phyloP scores from a whole-genome alignment of 305 asterid genomes.

The Solanum chacoense region DNA sequence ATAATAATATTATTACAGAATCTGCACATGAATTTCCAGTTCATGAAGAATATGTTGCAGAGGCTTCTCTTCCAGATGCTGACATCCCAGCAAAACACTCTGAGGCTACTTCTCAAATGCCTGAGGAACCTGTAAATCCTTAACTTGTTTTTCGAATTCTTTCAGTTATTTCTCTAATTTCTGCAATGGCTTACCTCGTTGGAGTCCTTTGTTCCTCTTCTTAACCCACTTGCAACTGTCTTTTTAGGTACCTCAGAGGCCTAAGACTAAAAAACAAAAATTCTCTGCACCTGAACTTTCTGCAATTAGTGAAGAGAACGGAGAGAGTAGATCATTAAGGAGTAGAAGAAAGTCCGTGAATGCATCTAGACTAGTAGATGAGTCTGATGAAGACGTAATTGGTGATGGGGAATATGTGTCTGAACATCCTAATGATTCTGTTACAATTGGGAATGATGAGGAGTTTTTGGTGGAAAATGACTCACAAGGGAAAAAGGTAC shows the following conservation, averaged over 20 bases:
- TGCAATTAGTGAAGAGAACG: constrained; percentile 27
- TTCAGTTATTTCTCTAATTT: background rate
- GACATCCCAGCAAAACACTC: constrained; percentile 14
- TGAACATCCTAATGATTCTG: constrained; percentile 21
- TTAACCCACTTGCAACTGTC: background rate
- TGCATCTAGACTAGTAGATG: constrained; percentile 25
- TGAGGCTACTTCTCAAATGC: constrained; percentile 30
- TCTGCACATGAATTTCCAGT: constrained; percentile 26
- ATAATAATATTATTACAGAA: constrained; percentile 22
- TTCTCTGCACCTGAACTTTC: constrained; percentile 20
- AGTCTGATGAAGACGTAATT: constrained; percentile 27
- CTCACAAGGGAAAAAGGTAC: constrained; percentile 22
- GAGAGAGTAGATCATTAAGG: constrained; percentile 33
- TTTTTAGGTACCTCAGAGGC: constrained; percentile 40
- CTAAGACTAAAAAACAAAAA: constrained; percentile 23
- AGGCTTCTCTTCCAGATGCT: constrained; percentile 27
- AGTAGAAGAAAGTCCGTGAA: constrained; percentile 24
- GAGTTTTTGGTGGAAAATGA: constrained; percentile 38
- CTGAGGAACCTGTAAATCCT: constrained; percentile 39
- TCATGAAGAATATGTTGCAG: constrained; percentile 30
- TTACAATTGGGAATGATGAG: constrained; percentile 25
- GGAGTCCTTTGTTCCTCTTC: constrained; percentile 2
- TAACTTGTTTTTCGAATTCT: background rate
- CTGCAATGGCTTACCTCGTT: background rate
- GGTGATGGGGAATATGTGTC: constrained; percentile 20